Base-by-base conservation (phyloP, 768 basidiomycete genomes). In the Favolaschia claudopus region DNA sequence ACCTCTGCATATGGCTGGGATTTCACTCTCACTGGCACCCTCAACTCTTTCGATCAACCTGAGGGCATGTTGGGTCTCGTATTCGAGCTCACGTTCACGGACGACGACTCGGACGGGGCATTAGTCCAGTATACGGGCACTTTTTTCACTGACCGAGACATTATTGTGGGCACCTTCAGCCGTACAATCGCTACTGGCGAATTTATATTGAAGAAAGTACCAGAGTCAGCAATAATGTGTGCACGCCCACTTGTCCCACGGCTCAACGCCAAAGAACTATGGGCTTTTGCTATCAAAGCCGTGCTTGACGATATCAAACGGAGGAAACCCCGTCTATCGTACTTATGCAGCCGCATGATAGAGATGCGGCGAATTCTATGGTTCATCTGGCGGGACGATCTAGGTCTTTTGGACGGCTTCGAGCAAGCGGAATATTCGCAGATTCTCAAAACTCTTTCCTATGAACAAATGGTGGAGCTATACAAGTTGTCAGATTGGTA, bases 151-250 rank as follows among this genome's bases (percentile, higher is more conserved):
- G 46, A 49, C 4, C 38, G 47, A 3, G 47, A 44, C 12, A 0
- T 55, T 20, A 48, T 60, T 19, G 36, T 25, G 1, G 59, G 59
- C 7, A 54, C 59, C 1, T 60, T 55, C 13, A 32, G 39, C 4
- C 45, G 47, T n/a, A 15, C 17, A 1, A 34, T 28, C 6, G 27
- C 25, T 27, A 40, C 28, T 1, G 59, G 59, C 7, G 38, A 37
- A 1, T 60, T 55, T 38, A 1, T 60, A 25, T 50, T 60, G 33
- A 60, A 60, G 36, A 60, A 60, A 17, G 59, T 55, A 20, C 39
- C 44, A 2, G 14, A 4, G 2, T 29, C 53, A 1, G 13, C 14
- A 3, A 37, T 60, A 14, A 25, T 60, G 44, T 60, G 58, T 25
- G 29, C 45, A 22, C 58, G 51, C 12, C 58, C 58, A 17, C 13